Base-by-base conservation (phyloP, 441 rosid genomes). In the Corymbia calophylla region DNA sequence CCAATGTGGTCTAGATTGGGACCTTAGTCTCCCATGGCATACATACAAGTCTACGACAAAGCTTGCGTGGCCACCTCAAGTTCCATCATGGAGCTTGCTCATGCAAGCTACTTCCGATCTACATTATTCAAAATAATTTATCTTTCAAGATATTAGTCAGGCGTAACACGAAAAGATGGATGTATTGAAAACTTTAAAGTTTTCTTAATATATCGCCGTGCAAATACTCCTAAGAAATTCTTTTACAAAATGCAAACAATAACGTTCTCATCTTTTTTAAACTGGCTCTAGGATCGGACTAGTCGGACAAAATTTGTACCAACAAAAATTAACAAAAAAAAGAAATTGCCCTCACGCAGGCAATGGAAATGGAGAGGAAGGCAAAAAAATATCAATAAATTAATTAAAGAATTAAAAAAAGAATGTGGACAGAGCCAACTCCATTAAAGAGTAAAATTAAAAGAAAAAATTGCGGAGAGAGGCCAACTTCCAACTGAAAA, bases 401-500 rank as follows among this genome's bases (percentile, higher is more conserved):
- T 62, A 4, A n/a, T n/a, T 21, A 13, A 39, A 73, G 49, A 77
- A 39, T 77, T 44, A 77, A 32, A 39, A 21, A 70, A 32, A 19
- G 27, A 3, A 25, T 77, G 84, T 44, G 84, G 84, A 44, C 6
- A 44, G 84, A 77, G 51, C 51, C 17, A 7, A 77, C n/a, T 77
- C 44, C 31, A 23, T 44, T 3, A n/a, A 86, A n/a, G 7, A 84
- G 51, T 3, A 3, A 9, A 86, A 54, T 7, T 4, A 66, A 64
- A 35, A 19, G 35, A 9, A 35, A 5, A 70, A 3, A 10, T 70
- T 70, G 84, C 14, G 84, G 81, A 60, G 86, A 27, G 66, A 5
- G 86, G n/a, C 14, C 2, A 91, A 91, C 93, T 17, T 47, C 94
- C 90, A 92, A 92, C 94, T 54, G 92, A 91, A 89, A 93, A 91